Conservation (phyloP, 805 yeast genomes). For the Debaryomyces maramus region DNA sequence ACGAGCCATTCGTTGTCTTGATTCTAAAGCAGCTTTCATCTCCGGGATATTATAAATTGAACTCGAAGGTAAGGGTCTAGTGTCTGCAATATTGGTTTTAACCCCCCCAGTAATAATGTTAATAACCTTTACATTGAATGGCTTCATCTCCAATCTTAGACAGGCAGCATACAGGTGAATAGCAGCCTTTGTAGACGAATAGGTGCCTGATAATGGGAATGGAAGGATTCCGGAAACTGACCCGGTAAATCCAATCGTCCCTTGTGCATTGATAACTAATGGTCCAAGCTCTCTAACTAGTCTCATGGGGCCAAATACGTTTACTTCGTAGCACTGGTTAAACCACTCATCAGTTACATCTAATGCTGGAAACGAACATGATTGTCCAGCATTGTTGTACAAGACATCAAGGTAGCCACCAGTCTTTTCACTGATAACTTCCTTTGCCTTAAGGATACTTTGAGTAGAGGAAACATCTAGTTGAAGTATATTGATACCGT, state of each 20-base stretch:
- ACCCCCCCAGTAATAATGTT: conserved; percentile 79
- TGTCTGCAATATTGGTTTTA: conserved; percentile 66
- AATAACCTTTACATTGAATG: conserved; percentile 69
- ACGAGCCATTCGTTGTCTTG: conserved; percentile 59
- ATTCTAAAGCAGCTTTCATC: conserved; percentile 47
- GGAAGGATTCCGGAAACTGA: conserved; percentile 65
- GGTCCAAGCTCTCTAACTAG: conserved; percentile 57
- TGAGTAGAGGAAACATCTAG: conserved; percentile 60
- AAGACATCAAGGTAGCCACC: conserved; percentile 57
- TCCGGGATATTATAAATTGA: conserved; percentile 56
- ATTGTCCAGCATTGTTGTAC: conserved; percentile 76
- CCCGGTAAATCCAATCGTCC: conserved; percentile 73
- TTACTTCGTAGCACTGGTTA: conserved; percentile 57
- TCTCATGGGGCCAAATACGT: conserved; percentile 70
- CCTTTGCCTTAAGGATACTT: conserved; percentile 46
- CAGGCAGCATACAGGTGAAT: conserved; percentile 68
- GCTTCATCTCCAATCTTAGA: conserved; percentile 65
- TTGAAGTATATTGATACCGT: conserved; percentile 46
- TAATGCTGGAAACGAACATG: conserved; percentile 69
- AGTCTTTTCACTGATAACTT: conserved; percentile 40
- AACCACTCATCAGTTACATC: conserved; percentile 61
- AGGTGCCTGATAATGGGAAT: conserved; percentile 69
- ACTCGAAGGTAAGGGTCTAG: conserved; percentile 53
- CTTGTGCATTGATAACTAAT: conserved; percentile 61
- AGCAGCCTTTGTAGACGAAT: conserved; percentile 72